phyloP scores from a whole-genome alignment of 345 rosid genomes.

The Salix koriyanagi region DNA sequence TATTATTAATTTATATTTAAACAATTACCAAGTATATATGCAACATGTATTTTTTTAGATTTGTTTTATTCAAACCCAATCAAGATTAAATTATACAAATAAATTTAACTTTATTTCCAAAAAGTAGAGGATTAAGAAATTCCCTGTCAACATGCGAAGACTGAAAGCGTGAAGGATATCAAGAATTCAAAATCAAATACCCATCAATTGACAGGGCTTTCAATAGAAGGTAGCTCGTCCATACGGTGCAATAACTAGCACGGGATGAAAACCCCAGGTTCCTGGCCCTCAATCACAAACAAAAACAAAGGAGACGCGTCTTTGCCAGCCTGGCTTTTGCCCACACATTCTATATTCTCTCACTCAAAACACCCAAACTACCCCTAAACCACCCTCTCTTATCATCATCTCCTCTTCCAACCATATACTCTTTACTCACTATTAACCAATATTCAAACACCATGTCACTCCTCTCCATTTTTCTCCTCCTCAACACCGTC shows the following conservation, averaged over 20 bases:
- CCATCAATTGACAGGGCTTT: too few species aligned
- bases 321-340: constrained; percentile 41
- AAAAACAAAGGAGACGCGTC: constrained; percentile 23
- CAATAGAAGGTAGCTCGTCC: neutral
- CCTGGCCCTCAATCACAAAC: neutral
- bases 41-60: too few species aligned
- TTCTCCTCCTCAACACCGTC: constrained; percentile 12
- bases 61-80: too few species aligned
- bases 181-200: too few species aligned
- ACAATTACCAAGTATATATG: too few species aligned
- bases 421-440: neutral
- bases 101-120: too few species aligned
- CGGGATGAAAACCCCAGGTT: neutral
- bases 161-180: too few species aligned
- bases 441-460: neutral
- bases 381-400: neutral
- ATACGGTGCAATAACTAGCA: constrained; percentile 6
- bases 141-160: too few species aligned
- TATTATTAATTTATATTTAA: too few species aligned
- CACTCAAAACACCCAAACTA: neutral
- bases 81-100: too few species aligned
- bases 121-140: too few species aligned
- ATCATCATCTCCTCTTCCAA: neutral
- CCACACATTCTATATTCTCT: neutral
- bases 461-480: neutral